Evolutionary conservation across 2,329 filamentous ascomycete genomes (phyloP).

Genomic region (Colletotrichum australisinense): DNA sequence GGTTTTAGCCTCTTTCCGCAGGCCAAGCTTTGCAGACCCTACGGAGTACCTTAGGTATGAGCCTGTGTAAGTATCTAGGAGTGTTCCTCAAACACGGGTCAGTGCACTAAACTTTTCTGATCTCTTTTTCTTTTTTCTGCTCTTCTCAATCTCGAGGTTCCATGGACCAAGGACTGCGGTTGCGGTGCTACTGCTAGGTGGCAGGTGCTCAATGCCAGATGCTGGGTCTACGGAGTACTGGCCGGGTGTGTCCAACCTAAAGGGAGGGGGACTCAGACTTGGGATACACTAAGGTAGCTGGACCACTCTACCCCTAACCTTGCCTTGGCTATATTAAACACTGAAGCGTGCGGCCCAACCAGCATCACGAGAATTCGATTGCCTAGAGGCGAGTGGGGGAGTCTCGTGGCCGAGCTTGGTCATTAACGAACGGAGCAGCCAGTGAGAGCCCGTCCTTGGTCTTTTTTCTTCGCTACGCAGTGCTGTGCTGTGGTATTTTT

Average conservation of each 20-base stretch:
- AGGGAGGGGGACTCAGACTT: not conserved
- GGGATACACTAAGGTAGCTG: not conserved
- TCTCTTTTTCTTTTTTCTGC: no score
- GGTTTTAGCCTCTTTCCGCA: no score
- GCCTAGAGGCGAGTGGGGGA: slow-evolving; percentile 19
- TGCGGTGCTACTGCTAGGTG: not conserved
- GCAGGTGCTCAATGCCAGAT: not conserved
- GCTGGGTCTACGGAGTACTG: no score
- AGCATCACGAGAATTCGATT: slow-evolving; percentile 20
- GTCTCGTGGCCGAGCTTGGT: not conserved
- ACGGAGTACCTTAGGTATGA: no score
- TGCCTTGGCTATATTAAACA: not conserved
- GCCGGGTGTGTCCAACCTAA: no score
- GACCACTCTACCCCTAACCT: not conserved
- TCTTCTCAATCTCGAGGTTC: not conserved
- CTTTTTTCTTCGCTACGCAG: not conserved
- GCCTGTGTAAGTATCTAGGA: no score
- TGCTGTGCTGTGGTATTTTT: not conserved
- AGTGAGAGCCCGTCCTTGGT: not conserved
- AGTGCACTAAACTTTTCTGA: not conserved
- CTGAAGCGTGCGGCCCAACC: slow-evolving; percentile 1
- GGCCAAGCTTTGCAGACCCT: slow-evolving; percentile 14
- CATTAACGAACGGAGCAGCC: not conserved
- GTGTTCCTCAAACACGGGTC: not conserved
- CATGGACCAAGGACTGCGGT: not conserved